Base-by-base conservation (phyloP, 129 eudicot species). In the Saussurea involucrata region DNA sequence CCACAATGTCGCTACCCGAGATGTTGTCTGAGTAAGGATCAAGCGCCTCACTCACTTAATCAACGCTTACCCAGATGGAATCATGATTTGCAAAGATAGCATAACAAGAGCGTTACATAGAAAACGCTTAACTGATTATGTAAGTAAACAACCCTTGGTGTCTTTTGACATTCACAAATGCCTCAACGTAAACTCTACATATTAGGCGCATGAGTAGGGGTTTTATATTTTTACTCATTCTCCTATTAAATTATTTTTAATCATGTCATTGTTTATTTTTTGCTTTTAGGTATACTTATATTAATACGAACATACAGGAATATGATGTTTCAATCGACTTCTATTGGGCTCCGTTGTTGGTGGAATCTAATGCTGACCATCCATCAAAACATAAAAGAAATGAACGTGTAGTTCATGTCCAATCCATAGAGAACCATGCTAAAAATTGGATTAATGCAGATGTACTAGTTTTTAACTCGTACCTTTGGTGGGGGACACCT, bases 341-440 rank as follows among this genome's bases (percentile, higher is more conserved):
- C 76, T 79, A 86, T 46, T 89, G 94, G 94, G 85, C 89, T 12
- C 95, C 95, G 3, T 74, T 84, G 68, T 64, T 89, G 34, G 87
- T 89, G 20, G 89, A 89, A 78, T 89, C 91, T 9, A 89, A 89
- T 32, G 81, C 83, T 0, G 95, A 86, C 49, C 81, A 89, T 68
- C 86, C 87, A 46, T 29, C 74, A 60, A 63, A 55, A 8, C 91
- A 89, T 69, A 81, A 85, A 18, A 58, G 72, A 64, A 37, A 32
- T 2, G 91, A 82, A 20, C 81, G 88, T 2, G 46, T 79, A 24
- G 57, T 89, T 15, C 78, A 75, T 29, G 71, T 81, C 74, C 44
- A 83, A 5, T 69, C 85, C 5, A 89, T 89, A 8, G 89, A 80
- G 76, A 87, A 85, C 58, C 91, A 87, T 69, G 95, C 88, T 15